Percentiles rank a stretch among this genome's conserved stretches.
Evolutionary conservation across 257 asterid genomes (phyloP).

Genomic region (Coffea eugenioides): DNA sequence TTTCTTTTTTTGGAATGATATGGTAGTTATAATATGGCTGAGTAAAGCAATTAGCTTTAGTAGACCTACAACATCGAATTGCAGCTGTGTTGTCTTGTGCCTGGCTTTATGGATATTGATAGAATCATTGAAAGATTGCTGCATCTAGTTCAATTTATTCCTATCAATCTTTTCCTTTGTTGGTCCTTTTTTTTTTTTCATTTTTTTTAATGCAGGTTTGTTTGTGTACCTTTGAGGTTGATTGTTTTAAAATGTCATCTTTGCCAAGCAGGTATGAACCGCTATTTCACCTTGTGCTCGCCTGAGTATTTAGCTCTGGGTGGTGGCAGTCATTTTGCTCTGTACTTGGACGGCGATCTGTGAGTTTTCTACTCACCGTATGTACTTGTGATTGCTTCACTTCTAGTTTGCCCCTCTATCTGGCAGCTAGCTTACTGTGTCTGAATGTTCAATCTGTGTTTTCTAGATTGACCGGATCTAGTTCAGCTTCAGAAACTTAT

Average conservation of each 20-base stretch:
- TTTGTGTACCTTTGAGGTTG: not conserved
- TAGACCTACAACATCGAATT: not conserved
- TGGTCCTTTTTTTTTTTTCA: not conserved
- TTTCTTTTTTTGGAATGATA: not conserved
- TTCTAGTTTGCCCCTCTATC: not conserved
- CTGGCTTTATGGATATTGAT: not conserved
- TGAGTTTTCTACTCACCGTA: conserved; percentile 38
- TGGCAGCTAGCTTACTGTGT: not conserved
- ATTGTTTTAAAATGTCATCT: not conserved
- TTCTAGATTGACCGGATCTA: conserved; percentile 72
- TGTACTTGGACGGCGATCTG: conserved; percentile 86
- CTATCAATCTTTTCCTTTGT: not conserved
- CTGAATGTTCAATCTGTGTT: not conserved
- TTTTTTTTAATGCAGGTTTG: not conserved
- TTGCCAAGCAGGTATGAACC: conserved; percentile 62
- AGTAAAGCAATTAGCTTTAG: not conserved
- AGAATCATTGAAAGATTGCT: not conserved
- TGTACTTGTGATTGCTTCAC: not conserved
- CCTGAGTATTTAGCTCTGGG: conserved; percentile 85
- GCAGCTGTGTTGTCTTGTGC: not conserved
- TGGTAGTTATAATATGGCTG: not conserved
- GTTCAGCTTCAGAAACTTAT: conserved; percentile 86
- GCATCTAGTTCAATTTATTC: not conserved
- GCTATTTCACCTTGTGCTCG: conserved; percentile 79
- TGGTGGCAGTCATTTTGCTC: conserved; percentile 92